Evolutionary conservation across 306 rosid species (phyloP).

Genomic region (Sindora glabra): DNA sequence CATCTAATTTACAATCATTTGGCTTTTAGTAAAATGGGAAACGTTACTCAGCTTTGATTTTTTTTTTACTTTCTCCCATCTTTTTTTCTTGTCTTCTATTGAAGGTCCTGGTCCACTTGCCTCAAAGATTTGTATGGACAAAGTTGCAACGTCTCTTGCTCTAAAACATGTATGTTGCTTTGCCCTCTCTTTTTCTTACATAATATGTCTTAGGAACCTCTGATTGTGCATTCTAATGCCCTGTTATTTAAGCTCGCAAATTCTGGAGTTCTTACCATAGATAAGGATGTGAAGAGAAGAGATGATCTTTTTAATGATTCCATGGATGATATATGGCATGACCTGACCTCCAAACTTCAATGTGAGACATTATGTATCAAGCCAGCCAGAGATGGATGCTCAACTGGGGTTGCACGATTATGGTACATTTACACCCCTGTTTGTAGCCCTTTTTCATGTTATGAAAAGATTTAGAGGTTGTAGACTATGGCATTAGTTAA

Average conservation of each 20-base stretch:
- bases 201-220: slow-evolving; percentile 14
- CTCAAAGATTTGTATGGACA: slow-evolving; percentile 86
- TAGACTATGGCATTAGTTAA: neutral
- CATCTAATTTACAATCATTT: neutral
- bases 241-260: slow-evolving; percentile 50
- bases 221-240: slow-evolving; percentile 9
- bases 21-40: neutral
- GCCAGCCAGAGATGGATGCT: slow-evolving; percentile 96
- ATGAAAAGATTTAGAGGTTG: neutral
- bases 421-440: slow-evolving; percentile 43
- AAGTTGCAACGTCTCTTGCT: slow-evolving; percentile 80
- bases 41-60: neutral
- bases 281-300: slow-evolving; percentile 52
- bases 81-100: slow-evolving; percentile 9
- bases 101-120: slow-evolving; percentile 86
- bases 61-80: neutral
- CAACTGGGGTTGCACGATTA: slow-evolving; percentile 93
- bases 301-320: slow-evolving; percentile 44
- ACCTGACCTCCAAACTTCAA: slow-evolving; percentile 58
- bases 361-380: slow-evolving; percentile 83
- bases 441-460: slow-evolving; percentile 4
- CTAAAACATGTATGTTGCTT: slow-evolving; percentile 58
- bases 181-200: neutral
- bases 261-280: slow-evolving; percentile 74
- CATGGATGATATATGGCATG: slow-evolving; percentile 55